Evolutionary conservation across 2,329 filamentous ascomycete species (phyloP), one percentile per base, ranked within the genome.

Genomic region (Talaromyces sp.): DNA sequence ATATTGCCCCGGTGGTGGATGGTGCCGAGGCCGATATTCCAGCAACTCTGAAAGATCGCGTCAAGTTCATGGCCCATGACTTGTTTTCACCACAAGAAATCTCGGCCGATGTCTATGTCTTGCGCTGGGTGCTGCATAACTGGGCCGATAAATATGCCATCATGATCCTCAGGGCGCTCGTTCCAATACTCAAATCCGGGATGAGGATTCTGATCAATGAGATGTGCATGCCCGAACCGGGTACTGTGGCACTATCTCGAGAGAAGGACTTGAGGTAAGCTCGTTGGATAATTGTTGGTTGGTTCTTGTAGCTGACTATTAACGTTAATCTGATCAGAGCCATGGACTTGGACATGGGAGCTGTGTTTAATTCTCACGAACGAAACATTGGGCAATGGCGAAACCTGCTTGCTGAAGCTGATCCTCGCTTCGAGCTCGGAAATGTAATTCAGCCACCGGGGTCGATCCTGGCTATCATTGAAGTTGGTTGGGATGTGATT

Each of bases 1-100:
- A 83, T 63, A 72, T 82, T 12, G 70, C 73, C 4, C 68, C 77
- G 40, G 74, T 74, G 4, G 66, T 70, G 28, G 63, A 75, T 16
- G 47, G 30, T 12, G 56, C 28, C 18, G 8, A 50, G 14, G 34
- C 28, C n/a, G 54, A 42, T 3, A 56, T 63, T 2, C 56, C 60
- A 14, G 14, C 54, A 27, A 23, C 36, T 12, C 34, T 63, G 14
- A 18, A 54, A 30, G 62, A 56, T 8, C 62, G 66, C 33, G 36
- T 69, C 56, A 59, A 47, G 9, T 69, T 69, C 57, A 62, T 64
- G 65, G 58, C 63, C 14, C 67, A 71, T 57, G 65, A 70, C 61
- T 67, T 70, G 57, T 69, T 65, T 57, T 30, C 61, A 9, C 47
- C 53, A 3, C 67, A 71, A 57, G 63, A 66, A 16, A 58, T 68